Evolutionary conservation across 257 asterid genomes (phyloP).

Genomic region (Solanum appendiculatum): DNA sequence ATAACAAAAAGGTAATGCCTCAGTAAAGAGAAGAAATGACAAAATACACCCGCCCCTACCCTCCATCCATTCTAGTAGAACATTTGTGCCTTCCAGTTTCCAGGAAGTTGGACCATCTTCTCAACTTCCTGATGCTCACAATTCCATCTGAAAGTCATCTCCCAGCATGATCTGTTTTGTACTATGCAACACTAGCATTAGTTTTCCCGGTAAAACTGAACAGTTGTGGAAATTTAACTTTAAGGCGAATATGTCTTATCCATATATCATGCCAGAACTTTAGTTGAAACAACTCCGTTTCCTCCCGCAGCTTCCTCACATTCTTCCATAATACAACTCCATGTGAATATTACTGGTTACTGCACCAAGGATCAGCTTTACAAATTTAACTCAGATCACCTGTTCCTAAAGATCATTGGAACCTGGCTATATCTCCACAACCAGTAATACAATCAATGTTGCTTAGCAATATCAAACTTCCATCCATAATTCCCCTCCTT

Average conservation of each 20-base stretch:
- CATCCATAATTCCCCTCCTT: background rate
- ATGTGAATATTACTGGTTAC: background rate
- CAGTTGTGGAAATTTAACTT: background rate
- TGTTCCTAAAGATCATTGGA: background rate
- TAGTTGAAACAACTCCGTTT: background rate
- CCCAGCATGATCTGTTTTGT: background rate
- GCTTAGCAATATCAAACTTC: background rate
- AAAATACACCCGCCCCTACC: background rate
- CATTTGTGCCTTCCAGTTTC: background rate
- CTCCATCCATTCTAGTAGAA: background rate
- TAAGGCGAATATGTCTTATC: background rate
- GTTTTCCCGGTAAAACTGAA: background rate
- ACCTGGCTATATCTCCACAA: background rate
- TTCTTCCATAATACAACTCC: background rate
- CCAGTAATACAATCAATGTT: background rate
- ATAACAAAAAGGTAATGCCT: background rate
- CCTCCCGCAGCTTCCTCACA: background rate
- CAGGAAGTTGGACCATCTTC: background rate
- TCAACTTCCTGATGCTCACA: background rate
- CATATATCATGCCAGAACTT: background rate
- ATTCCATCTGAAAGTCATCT: background rate
- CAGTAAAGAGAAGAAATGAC: background rate
- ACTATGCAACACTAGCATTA: background rate
- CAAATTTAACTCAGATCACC: background rate
- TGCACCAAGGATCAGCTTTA: background rate